phyloP scores from a whole-genome alignment of 83 land plant species.

The Picea abies region DNA sequence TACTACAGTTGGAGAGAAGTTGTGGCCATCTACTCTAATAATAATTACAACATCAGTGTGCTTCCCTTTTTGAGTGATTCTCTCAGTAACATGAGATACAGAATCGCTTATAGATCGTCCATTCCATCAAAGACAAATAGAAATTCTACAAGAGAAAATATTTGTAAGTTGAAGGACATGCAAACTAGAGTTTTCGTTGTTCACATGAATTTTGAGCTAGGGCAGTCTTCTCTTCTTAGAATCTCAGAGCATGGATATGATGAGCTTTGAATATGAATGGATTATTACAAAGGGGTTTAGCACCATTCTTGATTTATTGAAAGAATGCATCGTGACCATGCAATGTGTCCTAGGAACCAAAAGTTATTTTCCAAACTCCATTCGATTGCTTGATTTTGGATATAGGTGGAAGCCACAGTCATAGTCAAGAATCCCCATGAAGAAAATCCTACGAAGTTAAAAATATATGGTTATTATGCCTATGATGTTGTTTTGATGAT shows the following conservation, averaged over 20 bases:
- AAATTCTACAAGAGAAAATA: background rate
- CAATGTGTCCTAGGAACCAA: constrained; percentile 45
- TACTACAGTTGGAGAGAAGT: constrained; percentile 5
- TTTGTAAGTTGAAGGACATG: background rate
- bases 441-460: background rate
- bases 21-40: background rate
- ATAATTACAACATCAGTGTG: background rate
- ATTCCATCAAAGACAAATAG: background rate
- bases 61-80: background rate
- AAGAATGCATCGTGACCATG: constrained; percentile 17
- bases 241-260: constrained; percentile 42
- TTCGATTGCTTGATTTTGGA: background rate
- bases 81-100: background rate
- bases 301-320: constrained; percentile 13
- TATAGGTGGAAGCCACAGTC: background rate
- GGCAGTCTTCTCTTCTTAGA: constrained; percentile 33
- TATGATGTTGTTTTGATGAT: constrained; percentile 24
- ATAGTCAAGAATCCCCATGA: background rate
- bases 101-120: background rate
- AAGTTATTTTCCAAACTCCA: constrained; percentile 19
- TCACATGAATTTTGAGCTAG: constrained; percentile 23
- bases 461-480: background rate
- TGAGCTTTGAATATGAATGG: constrained; percentile 64
- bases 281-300: constrained; percentile 39
- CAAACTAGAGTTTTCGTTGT: constrained; percentile 25